Percentiles rank a stretch among this genome's conserved stretches.
Conservation (phyloP, 352 stramenopile genomes). For the Phytophthora citricola region DNA sequence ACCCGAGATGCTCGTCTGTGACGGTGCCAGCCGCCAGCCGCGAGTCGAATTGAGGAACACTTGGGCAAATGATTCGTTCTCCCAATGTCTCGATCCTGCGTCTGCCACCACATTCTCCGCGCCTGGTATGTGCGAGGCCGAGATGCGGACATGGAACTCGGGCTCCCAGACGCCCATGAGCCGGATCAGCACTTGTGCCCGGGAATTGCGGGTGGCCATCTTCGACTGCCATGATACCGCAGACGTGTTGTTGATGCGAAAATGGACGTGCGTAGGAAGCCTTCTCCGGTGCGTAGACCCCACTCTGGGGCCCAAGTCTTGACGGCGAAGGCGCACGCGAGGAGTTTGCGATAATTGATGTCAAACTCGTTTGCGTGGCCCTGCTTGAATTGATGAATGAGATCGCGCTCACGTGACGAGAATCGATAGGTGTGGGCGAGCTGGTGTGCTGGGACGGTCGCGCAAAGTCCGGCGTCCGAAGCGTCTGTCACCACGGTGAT, state of each 20-base stretch:
- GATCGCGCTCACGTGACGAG: neutral
- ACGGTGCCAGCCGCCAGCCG: neutral
- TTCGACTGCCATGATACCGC: constrained; percentile 15
- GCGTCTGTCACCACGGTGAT: constrained; percentile 3
- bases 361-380: constrained; percentile 14
- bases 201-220: neutral
- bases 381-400: constrained; percentile 5
- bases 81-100: neutral
- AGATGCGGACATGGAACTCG: neutral
- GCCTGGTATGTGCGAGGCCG: constrained; percentile 4
- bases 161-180: constrained; percentile 4
- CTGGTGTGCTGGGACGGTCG: neutral
- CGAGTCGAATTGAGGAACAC: neutral
- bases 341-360: constrained; percentile 36
- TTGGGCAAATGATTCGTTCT: neutral
- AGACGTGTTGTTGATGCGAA: constrained; percentile 30
- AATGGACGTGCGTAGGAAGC: constrained; percentile 16
- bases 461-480: neutral
- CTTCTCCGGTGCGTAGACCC: neutral
- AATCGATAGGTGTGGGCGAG: constrained; percentile 2
- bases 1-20: neutral
- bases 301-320: constrained; percentile 1
- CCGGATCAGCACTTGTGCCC: constrained; percentile 6
- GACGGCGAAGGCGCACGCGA: constrained; percentile 9
- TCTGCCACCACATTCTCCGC: constrained; percentile 3